These are phyloP conservation scores for Gossypium australe DNA, from an alignment of 345 rosid genomes.

Conservation along the genomic window DNA sequence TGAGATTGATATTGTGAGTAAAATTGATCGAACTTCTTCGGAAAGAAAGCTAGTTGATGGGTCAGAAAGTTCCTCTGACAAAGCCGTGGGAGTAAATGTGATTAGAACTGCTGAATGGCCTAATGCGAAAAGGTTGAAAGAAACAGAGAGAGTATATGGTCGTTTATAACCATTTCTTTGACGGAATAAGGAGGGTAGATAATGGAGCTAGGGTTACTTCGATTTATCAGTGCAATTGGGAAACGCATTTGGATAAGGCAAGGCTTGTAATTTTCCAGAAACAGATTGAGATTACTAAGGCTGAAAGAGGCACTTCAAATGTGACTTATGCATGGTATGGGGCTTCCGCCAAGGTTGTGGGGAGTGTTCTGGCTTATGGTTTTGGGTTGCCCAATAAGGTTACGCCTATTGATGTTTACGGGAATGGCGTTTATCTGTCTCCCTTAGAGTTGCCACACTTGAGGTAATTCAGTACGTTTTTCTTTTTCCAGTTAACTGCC, in stretches of 20 bases:
- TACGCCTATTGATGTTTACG: conserved; percentile 18
- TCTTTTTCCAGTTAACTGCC: neutral
- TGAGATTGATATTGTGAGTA: conserved; percentile 16
- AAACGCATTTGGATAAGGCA: conserved; percentile 18
- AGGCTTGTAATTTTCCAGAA: conserved; percentile 27
- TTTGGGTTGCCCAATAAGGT: conserved; percentile 25
- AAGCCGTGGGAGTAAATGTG: conserved; percentile 6
- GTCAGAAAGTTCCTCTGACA: conserved; percentile 20
- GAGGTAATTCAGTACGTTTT: conserved; percentile 17
- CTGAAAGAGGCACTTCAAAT: conserved; percentile 24
- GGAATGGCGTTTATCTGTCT: conserved; percentile 38
- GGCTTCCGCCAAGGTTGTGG: conserved; percentile 21
- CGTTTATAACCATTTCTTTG: conserved; percentile 23
- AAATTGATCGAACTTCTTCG: neutral
- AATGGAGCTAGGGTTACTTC: conserved; percentile 20
- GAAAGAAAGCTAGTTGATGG: conserved; percentile 31
- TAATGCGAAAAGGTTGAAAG: conserved; percentile 17
- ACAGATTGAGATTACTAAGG: conserved; percentile 27
- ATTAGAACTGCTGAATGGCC: conserved; percentile 24
- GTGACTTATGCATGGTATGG: conserved; percentile 40
- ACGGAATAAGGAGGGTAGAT: conserved; percentile 25
- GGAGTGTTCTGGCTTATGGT: conserved; percentile 33
- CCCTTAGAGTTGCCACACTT: conserved; percentile 27
- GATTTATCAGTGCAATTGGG: conserved; percentile 27
- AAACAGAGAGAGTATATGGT: conserved; percentile 18